Conservation (phyloP, 768 basidiomycete genomes). For the Tricholoma furcatifolium region DNA sequence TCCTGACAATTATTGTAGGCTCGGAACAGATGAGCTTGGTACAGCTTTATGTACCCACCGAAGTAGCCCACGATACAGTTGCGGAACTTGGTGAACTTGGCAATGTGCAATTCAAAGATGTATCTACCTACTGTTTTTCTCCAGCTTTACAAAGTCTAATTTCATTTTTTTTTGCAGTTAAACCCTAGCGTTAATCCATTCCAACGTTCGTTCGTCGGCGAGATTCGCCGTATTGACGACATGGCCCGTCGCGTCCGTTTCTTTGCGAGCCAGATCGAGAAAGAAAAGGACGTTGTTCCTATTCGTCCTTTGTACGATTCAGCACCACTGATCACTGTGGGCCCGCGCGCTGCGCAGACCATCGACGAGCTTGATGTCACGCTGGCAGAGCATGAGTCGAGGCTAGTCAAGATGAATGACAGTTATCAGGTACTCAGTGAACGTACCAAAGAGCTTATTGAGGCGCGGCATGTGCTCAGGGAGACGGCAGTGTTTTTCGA, state of each 20-base stretch:
- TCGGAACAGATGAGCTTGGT: constrained; percentile 99
- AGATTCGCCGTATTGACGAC: constrained; percentile 93
- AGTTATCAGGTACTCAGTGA: constrained; percentile 89
- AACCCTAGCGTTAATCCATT: constrained; percentile 96
- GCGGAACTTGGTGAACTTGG: constrained; percentile 94
- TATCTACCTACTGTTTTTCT: constrained; percentile 25
- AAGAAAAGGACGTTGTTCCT: constrained; percentile 79
- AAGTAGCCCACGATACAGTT: constrained; percentile 97
- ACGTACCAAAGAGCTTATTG: constrained; percentile 81
- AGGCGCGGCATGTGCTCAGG: constrained; percentile 90
- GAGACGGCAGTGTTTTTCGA: constrained; percentile 98
- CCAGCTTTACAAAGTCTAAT: neutral
- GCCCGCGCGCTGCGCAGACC: constrained; percentile 89
- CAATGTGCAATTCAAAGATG: constrained; percentile 97
- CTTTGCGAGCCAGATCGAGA: constrained; percentile 81
- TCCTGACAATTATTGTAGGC: constrained; percentile 43
- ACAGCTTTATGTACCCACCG: constrained; percentile 94
- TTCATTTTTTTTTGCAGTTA: constrained; percentile 50
- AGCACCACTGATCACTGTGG: constrained; percentile 82
- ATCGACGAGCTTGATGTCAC: constrained; percentile 92
- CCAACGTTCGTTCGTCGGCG: constrained; percentile 96
- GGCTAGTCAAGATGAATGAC: constrained; percentile 87
- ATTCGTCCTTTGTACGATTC: constrained; percentile 87
- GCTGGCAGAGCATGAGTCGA: constrained; percentile 81
- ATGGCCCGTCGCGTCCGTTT: constrained; percentile 94